Evolutionary conservation across 805 yeast species (phyloP), one percentile per base, ranked within the genome.

Genomic region (Wickerhamomyces xylosicus): DNA sequence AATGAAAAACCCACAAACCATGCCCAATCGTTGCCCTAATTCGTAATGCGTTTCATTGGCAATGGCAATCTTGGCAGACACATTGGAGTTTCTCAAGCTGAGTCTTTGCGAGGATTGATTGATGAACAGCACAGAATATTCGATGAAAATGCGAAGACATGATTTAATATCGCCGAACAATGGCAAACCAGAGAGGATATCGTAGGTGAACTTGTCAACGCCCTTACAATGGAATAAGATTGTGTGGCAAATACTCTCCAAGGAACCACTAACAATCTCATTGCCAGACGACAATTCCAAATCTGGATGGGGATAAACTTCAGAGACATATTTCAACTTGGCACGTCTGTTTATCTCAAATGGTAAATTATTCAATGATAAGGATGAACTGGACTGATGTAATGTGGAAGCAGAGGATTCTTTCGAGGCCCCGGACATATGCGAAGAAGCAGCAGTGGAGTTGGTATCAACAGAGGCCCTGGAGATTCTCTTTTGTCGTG

Each of bases 171-270:
- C 71, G 25, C 70, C 74, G 40, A 75, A 56, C 36, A 79, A 49
- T 0, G 85, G 85, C 19, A 79, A 48, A n/a, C 74, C 61, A 32
- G 70, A 52, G 15, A 76, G 54, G n/a, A 72, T 56, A 39, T 69
- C 70, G 20, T 53, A 58, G 15, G 67, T 61, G 17, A 64, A 58
- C 34, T 59, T 59, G 19, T 59, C 62, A 41, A 60, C 64, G 17
- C 56, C 62, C 16, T 63, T 52, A 4, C 72, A 68, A 42, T 69
- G 69, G 55, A 78, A 79, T 14, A 86, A 55, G 19, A 85, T 63
- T 3, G 83, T 72, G 59, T 89, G 97, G 40, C 89, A 74, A 29
- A 87, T 66, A 35, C 87, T 72, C 56, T 87, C 96, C 10, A 74
- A 52, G 0, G 85, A 55, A 16, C 85, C 85, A 18, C 72, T 66